These are phyloP conservation scores for Jatropha podagrica DNA, from an alignment of 441 rosid species.

Conservation along the genomic window DNA sequence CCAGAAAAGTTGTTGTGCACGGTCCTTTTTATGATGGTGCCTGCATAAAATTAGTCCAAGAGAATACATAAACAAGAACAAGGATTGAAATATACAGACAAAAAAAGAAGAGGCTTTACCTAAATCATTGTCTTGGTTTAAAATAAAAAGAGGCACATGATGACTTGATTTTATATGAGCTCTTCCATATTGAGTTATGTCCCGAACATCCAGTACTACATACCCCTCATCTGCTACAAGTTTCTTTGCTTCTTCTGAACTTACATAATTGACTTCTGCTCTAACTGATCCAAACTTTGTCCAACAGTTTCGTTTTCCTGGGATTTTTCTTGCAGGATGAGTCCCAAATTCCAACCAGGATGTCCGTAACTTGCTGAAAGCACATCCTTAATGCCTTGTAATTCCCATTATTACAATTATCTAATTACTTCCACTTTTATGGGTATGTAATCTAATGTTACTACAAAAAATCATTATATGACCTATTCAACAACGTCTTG, in stretches of 20 bases:
- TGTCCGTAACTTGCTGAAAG: conserved; percentile 55
- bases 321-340: conserved; percentile 37
- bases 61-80: conserved; percentile 2
- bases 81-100: not conserved
- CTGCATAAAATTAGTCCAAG: conserved; percentile 38
- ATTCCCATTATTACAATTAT: conserved; percentile 19
- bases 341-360: conserved; percentile 45
- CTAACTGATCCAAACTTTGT: conserved; percentile 44
- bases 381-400: conserved; percentile 28
- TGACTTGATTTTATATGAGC: conserved; percentile 80
- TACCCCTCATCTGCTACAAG: conserved; percentile 64
- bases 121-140: conserved; percentile 74
- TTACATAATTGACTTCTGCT: conserved; percentile 79
- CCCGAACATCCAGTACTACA: conserved; percentile 67
- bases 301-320: conserved; percentile 34
- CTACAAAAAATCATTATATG: not conserved
- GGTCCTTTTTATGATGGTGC: conserved; percentile 74
- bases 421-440: conserved; percentile 8
- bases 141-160: conserved; percentile 82
- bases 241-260: conserved; percentile 77
- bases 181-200: conserved; percentile 68
- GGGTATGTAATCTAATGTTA: not conserved
- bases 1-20: conserved; percentile 93
- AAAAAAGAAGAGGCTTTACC: conserved; percentile 38
- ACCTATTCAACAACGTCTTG: not conserved